Evolutionary conservation across 371 early-diverging fungal species (phyloP).

Genomic region (Syncephalastrum monosporum): DNA sequence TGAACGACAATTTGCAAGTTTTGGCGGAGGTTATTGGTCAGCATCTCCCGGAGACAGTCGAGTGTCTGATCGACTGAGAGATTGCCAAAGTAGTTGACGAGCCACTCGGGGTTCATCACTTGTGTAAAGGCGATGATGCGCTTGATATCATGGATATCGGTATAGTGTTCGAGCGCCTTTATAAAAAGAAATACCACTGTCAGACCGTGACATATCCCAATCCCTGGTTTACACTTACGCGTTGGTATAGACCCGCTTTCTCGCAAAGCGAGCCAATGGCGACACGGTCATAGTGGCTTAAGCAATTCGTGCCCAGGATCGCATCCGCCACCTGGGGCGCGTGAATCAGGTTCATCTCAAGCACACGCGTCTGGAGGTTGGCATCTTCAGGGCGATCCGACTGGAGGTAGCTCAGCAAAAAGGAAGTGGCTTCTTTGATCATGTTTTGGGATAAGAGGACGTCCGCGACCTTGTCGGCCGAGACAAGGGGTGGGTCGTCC

Average conservation of each 20-base stretch:
- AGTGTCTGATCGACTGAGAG: conserved; percentile 93
- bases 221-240: conserved; percentile 43
- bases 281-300: conserved; percentile 91
- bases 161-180: conserved; percentile 94
- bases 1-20: conserved; percentile 95
- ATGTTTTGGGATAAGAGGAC: conserved; percentile 91
- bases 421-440: conserved; percentile 95
- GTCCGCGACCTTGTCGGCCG: conserved; percentile 88
- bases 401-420: conserved; percentile 94
- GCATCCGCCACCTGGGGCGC: conserved; percentile 99
- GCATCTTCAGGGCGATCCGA: conserved; percentile 88
- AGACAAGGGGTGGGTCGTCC: conserved; percentile 80
- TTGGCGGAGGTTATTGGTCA: conserved; percentile 84
- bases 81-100: conserved; percentile 89
- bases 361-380: conserved; percentile 88
- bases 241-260: conserved; percentile 94
- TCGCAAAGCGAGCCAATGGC: conserved; percentile 93
- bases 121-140: conserved; percentile 92
- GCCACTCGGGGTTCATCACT: conserved; percentile 83
- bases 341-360: conserved; percentile 97
- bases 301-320: conserved; percentile 93
- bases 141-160: conserved; percentile 94
- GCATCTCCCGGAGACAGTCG: conserved; percentile 90
- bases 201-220: conserved; percentile 1
- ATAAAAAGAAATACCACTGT: neutral